Percentiles rank a stretch among this genome's conserved stretches.
Evolutionary conservation across 2,329 filamentous ascomycete genomes (phyloP).

Genomic region (Diaporthe ampelina): DNA sequence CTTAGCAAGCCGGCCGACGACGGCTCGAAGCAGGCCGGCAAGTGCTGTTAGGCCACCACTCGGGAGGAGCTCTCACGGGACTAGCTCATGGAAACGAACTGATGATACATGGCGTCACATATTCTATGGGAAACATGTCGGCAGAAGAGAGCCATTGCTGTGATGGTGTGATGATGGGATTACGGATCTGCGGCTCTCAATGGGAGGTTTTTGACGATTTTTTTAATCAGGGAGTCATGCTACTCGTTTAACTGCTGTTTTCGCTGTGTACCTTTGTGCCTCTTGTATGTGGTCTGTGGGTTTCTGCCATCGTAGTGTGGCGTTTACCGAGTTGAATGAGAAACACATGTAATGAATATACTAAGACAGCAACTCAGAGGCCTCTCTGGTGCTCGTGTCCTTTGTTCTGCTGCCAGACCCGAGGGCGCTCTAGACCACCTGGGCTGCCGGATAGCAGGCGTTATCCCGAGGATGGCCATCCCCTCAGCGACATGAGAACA

Average conservation of each 20-base stretch:
- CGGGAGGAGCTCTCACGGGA: constrained; percentile 20
- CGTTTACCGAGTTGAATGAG: constrained; percentile 25
- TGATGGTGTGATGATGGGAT: constrained; percentile 39
- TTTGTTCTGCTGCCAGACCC: constrained; percentile 31
- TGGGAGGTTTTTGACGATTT: constrained; percentile 42
- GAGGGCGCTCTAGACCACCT: constrained; percentile 14
- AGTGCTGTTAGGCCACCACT: constrained; percentile 77
- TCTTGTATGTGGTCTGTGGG: constrained; percentile 12
- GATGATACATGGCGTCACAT: constrained; percentile 51
- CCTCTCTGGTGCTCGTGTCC: constrained; percentile 14
- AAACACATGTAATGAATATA: constrained; percentile 34
- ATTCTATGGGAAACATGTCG: constrained; percentile 47
- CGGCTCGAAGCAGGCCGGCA: constrained; percentile 80
- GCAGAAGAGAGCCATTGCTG: constrained; percentile 40
- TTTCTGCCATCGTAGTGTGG: constrained; percentile 17
- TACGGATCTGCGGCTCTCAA: constrained; percentile 41
- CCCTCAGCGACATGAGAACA: constrained; percentile 21
- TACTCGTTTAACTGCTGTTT: constrained; percentile 42
- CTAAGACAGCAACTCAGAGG: background rate
- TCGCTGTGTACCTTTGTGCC: constrained; percentile 37
- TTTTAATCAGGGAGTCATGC: constrained; percentile 44
- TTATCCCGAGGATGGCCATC: background rate
- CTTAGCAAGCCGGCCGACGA: constrained; percentile 89
- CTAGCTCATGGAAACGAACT: constrained; percentile 51
- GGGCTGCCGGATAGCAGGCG: background rate